These are phyloP conservation scores for Crithidia thermophila DNA, from an alignment of 208 protist genomes.

Conservation along the genomic window DNA sequence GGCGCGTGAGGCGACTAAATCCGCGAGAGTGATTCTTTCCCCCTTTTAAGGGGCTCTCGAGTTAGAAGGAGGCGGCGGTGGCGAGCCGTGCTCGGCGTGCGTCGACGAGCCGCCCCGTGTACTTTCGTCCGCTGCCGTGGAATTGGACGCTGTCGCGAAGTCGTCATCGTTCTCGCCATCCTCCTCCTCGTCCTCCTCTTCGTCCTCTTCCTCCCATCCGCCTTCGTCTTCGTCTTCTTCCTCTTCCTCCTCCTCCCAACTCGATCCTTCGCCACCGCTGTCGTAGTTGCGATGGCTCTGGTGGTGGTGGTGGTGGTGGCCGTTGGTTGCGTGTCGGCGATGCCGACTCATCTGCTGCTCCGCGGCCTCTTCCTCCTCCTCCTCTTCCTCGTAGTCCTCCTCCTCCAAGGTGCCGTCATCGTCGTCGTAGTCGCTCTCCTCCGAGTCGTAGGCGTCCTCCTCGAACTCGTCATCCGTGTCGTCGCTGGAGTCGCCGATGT, in stretches of 20 bases:
- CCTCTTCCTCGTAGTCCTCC: constrained; percentile 19
- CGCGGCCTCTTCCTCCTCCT: constrained; percentile 12
- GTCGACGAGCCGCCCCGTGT: background rate
- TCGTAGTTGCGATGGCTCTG: background rate
- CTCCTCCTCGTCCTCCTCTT: background rate
- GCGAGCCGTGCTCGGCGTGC: background rate
- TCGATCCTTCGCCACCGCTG: background rate
- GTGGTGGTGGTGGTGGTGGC: too few species aligned
- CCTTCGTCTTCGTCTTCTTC: constrained; percentile 5
- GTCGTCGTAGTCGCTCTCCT: constrained; percentile 32
- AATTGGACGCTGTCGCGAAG: constrained; percentile 6
- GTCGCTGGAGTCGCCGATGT: constrained; percentile 28
- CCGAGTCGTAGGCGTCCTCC: constrained; percentile 28
- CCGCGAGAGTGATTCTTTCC: background rate
- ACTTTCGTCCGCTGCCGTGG: background rate
- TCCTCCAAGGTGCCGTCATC: constrained; percentile 20
- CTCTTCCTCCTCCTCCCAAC: background rate
- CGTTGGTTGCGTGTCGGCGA: too few species aligned
- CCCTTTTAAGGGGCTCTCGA: background rate
- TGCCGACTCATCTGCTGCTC: too few species aligned
- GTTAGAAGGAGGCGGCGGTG: too few species aligned
- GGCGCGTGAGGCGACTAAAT: too few species aligned
- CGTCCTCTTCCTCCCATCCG: constrained; percentile 3
- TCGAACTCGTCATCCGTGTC: constrained; percentile 20
- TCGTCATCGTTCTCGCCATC: constrained; percentile 19